Evolutionary conservation across 2,329 filamentous ascomycete species (phyloP), one percentile per base, ranked within the genome.

Genomic region (Xylaria sp.): DNA sequence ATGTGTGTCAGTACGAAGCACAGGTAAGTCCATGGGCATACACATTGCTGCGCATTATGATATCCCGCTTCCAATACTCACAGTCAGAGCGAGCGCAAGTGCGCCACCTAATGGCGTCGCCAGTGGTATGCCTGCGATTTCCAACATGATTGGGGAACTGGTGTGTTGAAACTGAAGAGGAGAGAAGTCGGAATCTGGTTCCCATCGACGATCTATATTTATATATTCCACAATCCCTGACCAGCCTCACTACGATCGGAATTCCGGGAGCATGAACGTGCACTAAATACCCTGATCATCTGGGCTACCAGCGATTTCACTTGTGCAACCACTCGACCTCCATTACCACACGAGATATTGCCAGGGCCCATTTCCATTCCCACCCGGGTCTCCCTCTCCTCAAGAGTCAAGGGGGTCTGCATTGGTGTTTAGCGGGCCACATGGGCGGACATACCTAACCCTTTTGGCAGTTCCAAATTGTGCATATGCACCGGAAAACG

Each of bases 121-220:
- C 10, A 59, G 11, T 8, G 52, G 51, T n/a, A 48, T 7, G 16
- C 57, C 57, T 44, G 47, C 47, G 30, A 62, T 49, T 35, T 55
- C n/a, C 9, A 39, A 39, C 60, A 62, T 62, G 35, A 30, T 60
- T 37, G 9, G 13, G 19, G 19, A 37, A 3, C 16, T 30, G 47
- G 30, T 39, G n/a, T 11, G 23, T 30, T 30, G 23, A 30, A 30
- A 30, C 11, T 42, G 37, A 42, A 3, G 39, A 19, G 9, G 13
- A 19, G 19, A n/a, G 16, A 19, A 19, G 46, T 9, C n/a, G 9
- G 6, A 8, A 48, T 48, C 46, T 18, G 19, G 42, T 48, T 48
- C n/a, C n/a, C 46, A 48, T 48, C 46, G n/a, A 48, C 46, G 46
- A 7, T 16, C n/a, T 48, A 18, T 48, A 48, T 48, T 3, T 48